Conservation (phyloP, 2,329 filamentous ascomycete genomes). For the Arachnopeziza araneosa region DNA sequence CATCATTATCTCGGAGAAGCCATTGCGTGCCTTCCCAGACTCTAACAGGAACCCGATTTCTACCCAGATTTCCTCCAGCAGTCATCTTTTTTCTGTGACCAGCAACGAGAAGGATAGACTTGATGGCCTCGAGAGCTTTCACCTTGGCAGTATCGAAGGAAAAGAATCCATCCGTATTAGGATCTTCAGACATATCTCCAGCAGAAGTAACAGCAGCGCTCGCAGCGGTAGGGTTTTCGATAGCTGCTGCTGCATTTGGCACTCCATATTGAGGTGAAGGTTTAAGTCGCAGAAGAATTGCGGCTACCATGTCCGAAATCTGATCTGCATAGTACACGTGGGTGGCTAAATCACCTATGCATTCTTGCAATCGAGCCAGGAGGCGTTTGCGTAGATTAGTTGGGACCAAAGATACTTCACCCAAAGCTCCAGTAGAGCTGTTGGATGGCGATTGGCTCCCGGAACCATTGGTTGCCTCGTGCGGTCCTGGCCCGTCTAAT, state of each 20-base stretch:
- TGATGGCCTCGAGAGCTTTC: constrained; percentile 71
- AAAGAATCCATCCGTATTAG: constrained; percentile 52
- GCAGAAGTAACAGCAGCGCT: constrained; percentile 42
- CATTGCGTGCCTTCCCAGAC: constrained; percentile 97
- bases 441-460: constrained; percentile 8
- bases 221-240: constrained; percentile 39
- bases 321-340: constrained; percentile 98
- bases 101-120: constrained; percentile 74
- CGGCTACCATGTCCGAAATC: constrained; percentile 86
- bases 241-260: constrained; percentile 39
- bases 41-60: constrained; percentile 70
- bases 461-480: constrained; percentile 29
- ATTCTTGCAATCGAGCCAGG: constrained; percentile 66
- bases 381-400: constrained; percentile 54
- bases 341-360: constrained; percentile 85
- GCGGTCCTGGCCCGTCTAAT: constrained; percentile 39
- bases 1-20: constrained; percentile 76
- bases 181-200: constrained; percentile 45
- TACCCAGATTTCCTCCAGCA: constrained; percentile 59
- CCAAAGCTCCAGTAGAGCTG: constrained; percentile 3
- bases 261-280: constrained; percentile 46
- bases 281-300: constrained; percentile 73
- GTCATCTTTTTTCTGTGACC: constrained; percentile 59
- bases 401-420: constrained; percentile 33
- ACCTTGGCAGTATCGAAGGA: constrained; percentile 56